Percentiles rank a stretch among this genome's conserved stretches.
phyloP scores from a whole-genome alignment of 768 basidiomycete species.

The Daedaleopsis sinensis region DNA sequence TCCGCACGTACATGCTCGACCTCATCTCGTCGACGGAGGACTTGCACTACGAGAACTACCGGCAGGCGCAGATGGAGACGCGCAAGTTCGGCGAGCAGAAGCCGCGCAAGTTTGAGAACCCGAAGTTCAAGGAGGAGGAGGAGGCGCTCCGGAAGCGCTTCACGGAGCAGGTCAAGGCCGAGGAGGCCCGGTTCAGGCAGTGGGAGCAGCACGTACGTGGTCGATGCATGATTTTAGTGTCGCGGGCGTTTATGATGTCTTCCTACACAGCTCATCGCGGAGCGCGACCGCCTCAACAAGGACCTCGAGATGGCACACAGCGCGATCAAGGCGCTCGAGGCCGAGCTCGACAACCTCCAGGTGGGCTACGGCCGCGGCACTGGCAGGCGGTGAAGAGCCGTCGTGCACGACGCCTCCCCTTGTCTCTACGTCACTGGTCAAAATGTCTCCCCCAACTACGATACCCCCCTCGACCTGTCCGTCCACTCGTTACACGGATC shows the following conservation, averaged over 20 bases:
- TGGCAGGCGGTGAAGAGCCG: constrained; percentile 50
- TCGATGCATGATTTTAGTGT: constrained; percentile 2
- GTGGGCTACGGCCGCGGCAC: constrained; percentile 82
- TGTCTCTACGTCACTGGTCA: neutral
- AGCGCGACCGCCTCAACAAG: constrained; percentile 98
- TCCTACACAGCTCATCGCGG: constrained; percentile 84
- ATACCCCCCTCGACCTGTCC: constrained; percentile 17
- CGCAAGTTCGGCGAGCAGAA: constrained; percentile 99
- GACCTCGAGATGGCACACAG: constrained; percentile 93
- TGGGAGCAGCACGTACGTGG: constrained; percentile 95
- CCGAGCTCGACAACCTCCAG: constrained; percentile 88
- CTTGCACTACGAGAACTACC: constrained; percentile 95
- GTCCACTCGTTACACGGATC: constrained; percentile 20
- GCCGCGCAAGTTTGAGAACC: constrained; percentile 98
- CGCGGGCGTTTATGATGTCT: constrained; percentile 18
- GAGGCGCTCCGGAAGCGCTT: constrained; percentile 95
- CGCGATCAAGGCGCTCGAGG: constrained; percentile 88
- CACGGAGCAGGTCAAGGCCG: constrained; percentile 99
- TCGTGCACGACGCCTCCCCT: neutral
- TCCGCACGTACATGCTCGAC: constrained; percentile 98
- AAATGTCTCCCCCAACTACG: constrained; percentile 4
- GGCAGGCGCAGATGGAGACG: constrained; percentile 99
- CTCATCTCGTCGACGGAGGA: constrained; percentile 96
- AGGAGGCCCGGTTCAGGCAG: constrained; percentile 96
- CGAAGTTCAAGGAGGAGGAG: constrained; percentile 99